A percentile compares a stretch with the other conserved stretches of the same genome.
Evolutionary conservation across 192 early-diverging fungal species (phyloP).

Genomic region (Coemansia pectinata): DNA sequence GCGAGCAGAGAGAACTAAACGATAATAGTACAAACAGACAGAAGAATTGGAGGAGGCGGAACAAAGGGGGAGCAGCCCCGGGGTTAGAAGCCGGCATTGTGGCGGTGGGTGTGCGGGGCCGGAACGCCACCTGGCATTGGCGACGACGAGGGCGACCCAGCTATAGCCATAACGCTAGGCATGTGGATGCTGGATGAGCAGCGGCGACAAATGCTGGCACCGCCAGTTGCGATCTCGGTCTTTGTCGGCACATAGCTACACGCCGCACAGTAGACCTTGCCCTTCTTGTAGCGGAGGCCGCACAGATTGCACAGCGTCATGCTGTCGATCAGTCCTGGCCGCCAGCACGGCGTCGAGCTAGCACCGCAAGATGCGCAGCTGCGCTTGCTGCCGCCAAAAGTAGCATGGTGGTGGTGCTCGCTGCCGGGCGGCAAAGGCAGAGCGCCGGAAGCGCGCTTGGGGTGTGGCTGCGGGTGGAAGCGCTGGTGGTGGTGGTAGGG

Average conservation of each 20-base stretch:
- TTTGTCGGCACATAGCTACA: constrained; percentile 59
- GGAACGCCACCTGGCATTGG: constrained; percentile 5
- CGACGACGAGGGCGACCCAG: constrained; percentile 4
- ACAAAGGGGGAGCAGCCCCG: not conserved
- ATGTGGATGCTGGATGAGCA: constrained; percentile 31
- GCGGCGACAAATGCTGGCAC: constrained; percentile 47
- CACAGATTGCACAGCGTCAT: constrained; percentile 59
- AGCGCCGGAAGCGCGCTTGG: constrained; percentile 15
- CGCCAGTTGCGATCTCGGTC: constrained; percentile 57
- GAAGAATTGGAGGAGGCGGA: not conserved
- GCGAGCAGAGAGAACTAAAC: not conserved
- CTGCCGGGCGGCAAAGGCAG: not conserved
- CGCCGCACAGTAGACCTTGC: constrained; percentile 49
- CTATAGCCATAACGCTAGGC: not conserved
- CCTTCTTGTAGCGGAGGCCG: constrained; percentile 59
- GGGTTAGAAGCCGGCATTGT: constrained; percentile 3
- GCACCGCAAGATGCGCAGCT: constrained; percentile 53
- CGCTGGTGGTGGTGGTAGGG: constrained; percentile 14
- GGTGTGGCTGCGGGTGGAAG: constrained; percentile 1
- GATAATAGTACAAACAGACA: constrained; percentile 1
- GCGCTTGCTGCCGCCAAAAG: constrained; percentile 29
- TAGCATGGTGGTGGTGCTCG: not conserved
- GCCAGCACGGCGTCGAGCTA: constrained; percentile 58
- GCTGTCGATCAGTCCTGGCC: constrained; percentile 57
- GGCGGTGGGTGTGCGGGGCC: constrained; percentile 2